A percentile compares a stretch with the other conserved stretches of the same genome.
These are phyloP conservation scores for Salinomyces thailandicus DNA, from an alignment of 2,329 filamentous ascomycete genomes.

Conservation along the genomic window DNA sequence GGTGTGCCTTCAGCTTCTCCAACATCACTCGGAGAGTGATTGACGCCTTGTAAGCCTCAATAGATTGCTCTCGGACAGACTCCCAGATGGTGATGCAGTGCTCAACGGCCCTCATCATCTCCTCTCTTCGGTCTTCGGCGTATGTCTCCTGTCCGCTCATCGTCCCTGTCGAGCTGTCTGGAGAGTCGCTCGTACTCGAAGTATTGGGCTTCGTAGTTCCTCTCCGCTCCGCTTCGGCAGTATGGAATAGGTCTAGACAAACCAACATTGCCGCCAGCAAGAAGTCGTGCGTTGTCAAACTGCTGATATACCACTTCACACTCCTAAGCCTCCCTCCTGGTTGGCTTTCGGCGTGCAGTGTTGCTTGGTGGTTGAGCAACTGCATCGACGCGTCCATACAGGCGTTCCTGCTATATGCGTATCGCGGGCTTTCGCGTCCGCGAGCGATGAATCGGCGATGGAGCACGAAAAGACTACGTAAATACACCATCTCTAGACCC, in stretches of 20 bases:
- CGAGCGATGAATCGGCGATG: slow-evolving; percentile 79
- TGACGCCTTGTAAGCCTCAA: slow-evolving; percentile 84
- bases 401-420: slow-evolving; percentile 69
- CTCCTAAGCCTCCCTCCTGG: slow-evolving; percentile 60
- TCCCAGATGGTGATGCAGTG: slow-evolving; percentile 71
- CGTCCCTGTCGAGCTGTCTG: background rate
- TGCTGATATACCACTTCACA: slow-evolving; percentile 68
- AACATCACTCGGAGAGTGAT: slow-evolving; percentile 76
- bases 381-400: slow-evolving; percentile 82
- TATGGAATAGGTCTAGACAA: slow-evolving; percentile 69
- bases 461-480: slow-evolving; percentile 79
- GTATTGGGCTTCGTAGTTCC: slow-evolving; percentile 9
- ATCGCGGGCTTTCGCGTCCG: slow-evolving; percentile 67
- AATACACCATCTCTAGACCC: slow-evolving; percentile 72
- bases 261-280: slow-evolving; percentile 77
- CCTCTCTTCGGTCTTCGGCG: slow-evolving; percentile 44
- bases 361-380: slow-evolving; percentile 65
- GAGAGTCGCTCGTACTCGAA: background rate
- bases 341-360: slow-evolving; percentile 64
- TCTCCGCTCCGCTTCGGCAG: slow-evolving; percentile 37
- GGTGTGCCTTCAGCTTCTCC: slow-evolving; percentile 56
- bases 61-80: slow-evolving; percentile 61
- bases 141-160: slow-evolving; percentile 13
- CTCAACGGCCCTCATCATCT: slow-evolving; percentile 68
- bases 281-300: slow-evolving; percentile 75